Evolutionary conservation across 1,284 basidiomycete genomes (phyloP), one percentile per base, ranked within the genome.

Genomic region (Fomitopsis pinicola): DNA sequence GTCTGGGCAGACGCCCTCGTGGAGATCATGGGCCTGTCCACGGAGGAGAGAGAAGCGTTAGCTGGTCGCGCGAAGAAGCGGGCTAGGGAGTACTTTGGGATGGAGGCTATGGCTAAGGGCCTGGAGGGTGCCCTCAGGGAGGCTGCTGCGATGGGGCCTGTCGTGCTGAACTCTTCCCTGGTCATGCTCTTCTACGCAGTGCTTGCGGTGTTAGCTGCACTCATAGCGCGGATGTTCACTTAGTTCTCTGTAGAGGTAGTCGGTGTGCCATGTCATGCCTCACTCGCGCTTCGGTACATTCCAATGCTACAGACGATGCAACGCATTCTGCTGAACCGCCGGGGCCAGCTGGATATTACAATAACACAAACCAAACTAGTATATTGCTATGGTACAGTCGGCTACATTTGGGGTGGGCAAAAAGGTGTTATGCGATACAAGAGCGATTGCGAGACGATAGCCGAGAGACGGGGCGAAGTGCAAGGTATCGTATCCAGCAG

Each of bases 1-100:
- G 71, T 80, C 4, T 97, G 95, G 95, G 83, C 89, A 0, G 76
- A 82, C 1, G 86, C 87, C 0, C 71, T 97, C 42, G 66, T 73
- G 1, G 81, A 87, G 46, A 86, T 97, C 45, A 75, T 92, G 12
- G 67, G 66, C 3, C 73, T 95, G 66, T 68, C 76, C 0, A 62
- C 66, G 1, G 71, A 70, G 0, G 82, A 87, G 54, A 76, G 89
- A 14, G 64, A 68, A 17, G 75, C 71, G 3, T 71, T 97, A 61
- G 78, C 80, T 0, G 70, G 71, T 45, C 76, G 85, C 1, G 89
- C 89, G 0, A 82, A 80, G 63, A 67, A 73, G 36, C 76, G 94
- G 15, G 92, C 90, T 12, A 75, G 76, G 62, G 76, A 78, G 8
- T 66, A 75, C 40, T 92, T 92, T 67, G 82, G 82, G 10, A 80